Percentiles rank a stretch among this genome's conserved stretches.
phyloP scores from a whole-genome alignment of 2,329 filamentous ascomycete genomes.

The Claviceps arundinis region DNA sequence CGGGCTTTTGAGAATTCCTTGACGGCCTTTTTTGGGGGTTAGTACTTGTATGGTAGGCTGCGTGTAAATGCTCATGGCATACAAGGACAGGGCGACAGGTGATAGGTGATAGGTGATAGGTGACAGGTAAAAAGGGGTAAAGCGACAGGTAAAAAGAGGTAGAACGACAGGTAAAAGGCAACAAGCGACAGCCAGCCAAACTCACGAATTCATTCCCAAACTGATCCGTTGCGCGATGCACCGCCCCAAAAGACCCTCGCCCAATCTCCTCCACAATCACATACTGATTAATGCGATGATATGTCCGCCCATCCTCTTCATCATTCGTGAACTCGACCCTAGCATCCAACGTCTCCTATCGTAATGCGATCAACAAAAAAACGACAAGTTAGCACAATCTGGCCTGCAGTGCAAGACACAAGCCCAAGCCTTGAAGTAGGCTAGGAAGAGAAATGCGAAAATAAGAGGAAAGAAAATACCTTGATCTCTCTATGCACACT shows the following conservation, averaged over 20 bases:
- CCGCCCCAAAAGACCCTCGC: constrained; percentile 87
- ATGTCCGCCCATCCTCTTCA: constrained; percentile 64
- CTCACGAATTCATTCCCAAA: constrained; percentile 87
- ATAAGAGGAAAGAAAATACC: constrained; percentile 18
- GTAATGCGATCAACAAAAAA: constrained; percentile 3
- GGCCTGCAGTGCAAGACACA: too few relatives aligned
- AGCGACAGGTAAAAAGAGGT: too few relatives aligned
- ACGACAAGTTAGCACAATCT: background rate
- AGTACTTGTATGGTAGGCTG: too few relatives aligned
- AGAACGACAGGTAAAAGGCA: too few relatives aligned
- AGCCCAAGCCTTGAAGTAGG: too few relatives aligned
- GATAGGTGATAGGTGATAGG: too few relatives aligned
- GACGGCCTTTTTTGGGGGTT: constrained; percentile 50
- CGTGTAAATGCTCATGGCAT: too few relatives aligned
- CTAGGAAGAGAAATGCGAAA: too few relatives aligned
- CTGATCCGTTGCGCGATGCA: constrained; percentile 82
- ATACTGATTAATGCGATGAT: constrained; percentile 91
- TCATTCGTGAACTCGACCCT: constrained; percentile 76
- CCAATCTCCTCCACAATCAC: constrained; percentile 90
- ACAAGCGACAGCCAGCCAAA: background rate
- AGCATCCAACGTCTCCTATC: constrained; percentile 80
- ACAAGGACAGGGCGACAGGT: too few relatives aligned
- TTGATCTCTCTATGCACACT: constrained; percentile 46
- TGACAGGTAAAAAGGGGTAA: too few relatives aligned
- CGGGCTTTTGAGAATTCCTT: constrained; percentile 96